phyloP scores from a whole-genome alignment of 345 rosid species.

The Eucalyptus sp. region DNA sequence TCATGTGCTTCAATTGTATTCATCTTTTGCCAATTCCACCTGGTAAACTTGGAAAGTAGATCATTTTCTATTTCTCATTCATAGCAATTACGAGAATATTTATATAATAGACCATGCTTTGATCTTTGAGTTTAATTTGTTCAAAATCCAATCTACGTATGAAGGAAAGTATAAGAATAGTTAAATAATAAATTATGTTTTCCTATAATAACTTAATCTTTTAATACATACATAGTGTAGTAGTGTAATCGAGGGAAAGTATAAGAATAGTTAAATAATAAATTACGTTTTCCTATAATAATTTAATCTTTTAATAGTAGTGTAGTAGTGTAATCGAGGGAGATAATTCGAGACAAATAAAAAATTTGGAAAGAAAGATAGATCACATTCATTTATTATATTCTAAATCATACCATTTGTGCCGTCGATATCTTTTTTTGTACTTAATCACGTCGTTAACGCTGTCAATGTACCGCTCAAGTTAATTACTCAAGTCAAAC shows the following conservation, averaged over 20 bases:
- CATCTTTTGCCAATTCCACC: not conserved
- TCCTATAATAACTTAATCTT: too few relatives aligned
- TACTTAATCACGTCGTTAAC: not conserved
- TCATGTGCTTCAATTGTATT: not conserved
- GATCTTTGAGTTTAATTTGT: too few relatives aligned
- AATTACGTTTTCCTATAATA: too few relatives aligned
- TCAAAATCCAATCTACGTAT: too few relatives aligned
- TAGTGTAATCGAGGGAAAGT: too few relatives aligned
- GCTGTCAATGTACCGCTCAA: not conserved
- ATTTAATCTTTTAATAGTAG: too few relatives aligned
- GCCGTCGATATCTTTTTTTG: not conserved
- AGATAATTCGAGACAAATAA: not conserved
- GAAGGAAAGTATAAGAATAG: too few relatives aligned
- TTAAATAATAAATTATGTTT: too few relatives aligned
- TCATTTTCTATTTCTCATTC: not conserved
- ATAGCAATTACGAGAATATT: too few relatives aligned
- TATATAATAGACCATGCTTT: too few relatives aligned
- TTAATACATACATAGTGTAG: too few relatives aligned
- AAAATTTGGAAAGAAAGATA: not conserved
- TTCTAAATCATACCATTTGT: not conserved
- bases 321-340: rapidly evolving
- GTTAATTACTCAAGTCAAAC: not conserved
- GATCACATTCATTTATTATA: not conserved
- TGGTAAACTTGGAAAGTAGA: not conserved
- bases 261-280: too few relatives aligned